These are phyloP conservation scores for Aegle marmelos DNA, from an alignment of 345 rosid species.

Conservation along the genomic window DNA sequence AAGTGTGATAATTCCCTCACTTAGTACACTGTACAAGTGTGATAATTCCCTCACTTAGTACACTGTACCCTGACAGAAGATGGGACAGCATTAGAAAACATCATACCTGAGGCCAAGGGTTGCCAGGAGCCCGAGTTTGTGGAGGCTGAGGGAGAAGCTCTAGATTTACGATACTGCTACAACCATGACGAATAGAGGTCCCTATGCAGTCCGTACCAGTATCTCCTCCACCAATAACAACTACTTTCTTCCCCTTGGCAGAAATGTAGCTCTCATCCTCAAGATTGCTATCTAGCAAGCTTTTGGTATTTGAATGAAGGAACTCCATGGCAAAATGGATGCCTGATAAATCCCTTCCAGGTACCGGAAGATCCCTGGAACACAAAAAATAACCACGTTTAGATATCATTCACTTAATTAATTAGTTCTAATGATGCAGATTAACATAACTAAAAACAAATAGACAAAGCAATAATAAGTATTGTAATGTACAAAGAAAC, in stretches of 20 bases:
- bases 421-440: not conserved
- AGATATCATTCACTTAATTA: not conserved
- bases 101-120: slow-evolving; percentile 99
- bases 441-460: not conserved
- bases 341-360: slow-evolving; percentile 87
- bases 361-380: slow-evolving; percentile 95
- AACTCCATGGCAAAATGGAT: slow-evolving; percentile 98
- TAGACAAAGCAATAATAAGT: not conserved
- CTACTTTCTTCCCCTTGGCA: slow-evolving; percentile 89
- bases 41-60: not conserved
- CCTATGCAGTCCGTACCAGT: slow-evolving; percentile 99
- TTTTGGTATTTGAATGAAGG: slow-evolving; percentile 93
- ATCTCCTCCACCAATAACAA: slow-evolving; percentile 99
- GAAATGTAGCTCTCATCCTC: slow-evolving; percentile 83
- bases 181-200: slow-evolving; percentile 96
- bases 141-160: slow-evolving; percentile 99
- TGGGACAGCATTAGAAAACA: not conserved
- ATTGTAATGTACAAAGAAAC: not conserved
- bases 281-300: slow-evolving; percentile 89
- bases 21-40: not conserved
- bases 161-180: slow-evolving; percentile 65
- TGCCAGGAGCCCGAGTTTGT: slow-evolving; percentile 76
- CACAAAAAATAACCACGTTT: slow-evolving; percentile 10
- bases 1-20: not conserved
- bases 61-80: not conserved